Base-by-base conservation (phyloP, 345 rosid genomes). In the Alliaria petiolata region DNA sequence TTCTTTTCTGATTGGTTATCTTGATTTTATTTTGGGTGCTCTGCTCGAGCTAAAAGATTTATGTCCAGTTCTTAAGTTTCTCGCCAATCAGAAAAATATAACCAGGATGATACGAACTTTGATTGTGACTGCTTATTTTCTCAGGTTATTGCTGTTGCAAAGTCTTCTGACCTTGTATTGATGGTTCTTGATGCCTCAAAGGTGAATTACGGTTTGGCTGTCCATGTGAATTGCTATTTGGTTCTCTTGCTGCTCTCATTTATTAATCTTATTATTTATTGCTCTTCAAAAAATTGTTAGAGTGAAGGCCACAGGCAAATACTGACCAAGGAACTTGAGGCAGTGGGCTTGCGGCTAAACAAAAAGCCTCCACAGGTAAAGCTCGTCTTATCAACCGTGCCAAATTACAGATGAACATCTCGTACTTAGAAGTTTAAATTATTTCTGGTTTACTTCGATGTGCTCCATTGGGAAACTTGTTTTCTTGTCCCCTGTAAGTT, bases 121-220 rank as follows among this genome's bases (percentile, higher is more conserved):
- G 55, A 40, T 70, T 17, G 33, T 49, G 36, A 50, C 71, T 76
- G 42, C 59, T 56, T 60, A 59, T 77, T n/a, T 31, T 78, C 70
- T 82, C 84, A 95, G 99, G 99, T 95, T 75, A 95, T 95, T 80
- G 99, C 98, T 61, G 99, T 95, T 72, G 65, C 99, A 30, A 95
- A 95, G 80, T 92, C 96, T 62, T 92, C 99, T 3, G 99, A 92
- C 83, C 88, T 90, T 65, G 98, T 95, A 60, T 83, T 90, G 88
- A 92, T 95, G 99, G 97, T 95, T 82, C 97, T 95, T 77, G 99
- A 95, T 87, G 98, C 96, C 77, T 92, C 99, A 66, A 92, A 90
- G 84, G 99, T 95, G 80, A 84, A 92, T 81, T 8, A 39, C 46
- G 1, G 47, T 71, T 45, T 60, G 17, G 40, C 20, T 67, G 22